Evolutionary conservation across 1,284 basidiomycete species (phyloP).

Genomic region (Entoloma clypeatum): DNA sequence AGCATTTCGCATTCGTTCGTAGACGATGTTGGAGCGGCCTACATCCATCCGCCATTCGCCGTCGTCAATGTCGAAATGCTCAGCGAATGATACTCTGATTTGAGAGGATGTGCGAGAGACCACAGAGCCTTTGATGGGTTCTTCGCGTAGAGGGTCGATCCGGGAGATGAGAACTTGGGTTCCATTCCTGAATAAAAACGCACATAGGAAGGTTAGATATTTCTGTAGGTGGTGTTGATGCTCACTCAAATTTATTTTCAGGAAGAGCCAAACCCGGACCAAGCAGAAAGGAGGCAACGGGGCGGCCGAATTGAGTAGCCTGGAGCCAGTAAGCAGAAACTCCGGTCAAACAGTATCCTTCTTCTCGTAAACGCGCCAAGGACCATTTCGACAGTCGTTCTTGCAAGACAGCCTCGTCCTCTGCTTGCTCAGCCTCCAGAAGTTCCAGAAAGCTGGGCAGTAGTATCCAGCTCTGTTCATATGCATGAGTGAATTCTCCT

Average conservation of each 20-base stretch:
- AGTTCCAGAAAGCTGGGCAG: slow-evolving; percentile 57
- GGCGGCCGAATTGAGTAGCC: slow-evolving; percentile 55
- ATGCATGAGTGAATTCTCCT: slow-evolving; percentile 17
- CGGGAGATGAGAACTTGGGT: slow-evolving; percentile 63
- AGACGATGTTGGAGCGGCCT: slow-evolving; percentile 63
- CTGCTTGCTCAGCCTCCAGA: slow-evolving; percentile 59
- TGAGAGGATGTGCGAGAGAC: slow-evolving; percentile 44
- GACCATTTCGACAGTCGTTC: slow-evolving; percentile 67
- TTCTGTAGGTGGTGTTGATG: slow-evolving; percentile 5
- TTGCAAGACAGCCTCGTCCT: slow-evolving; percentile 54
- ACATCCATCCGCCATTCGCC: slow-evolving; percentile 73
- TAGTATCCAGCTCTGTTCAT: neutral
- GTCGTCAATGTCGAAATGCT: slow-evolving; percentile 45
- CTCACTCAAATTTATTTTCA: slow-evolving; percentile 62
- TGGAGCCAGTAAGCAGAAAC: slow-evolving; percentile 64
- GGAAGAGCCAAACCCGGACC: slow-evolving; percentile 57
- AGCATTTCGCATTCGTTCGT: slow-evolving; percentile 68
- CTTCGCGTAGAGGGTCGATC: slow-evolving; percentile 53
- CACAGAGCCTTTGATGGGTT: slow-evolving; percentile 54
- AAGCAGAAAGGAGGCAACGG: slow-evolving; percentile 56
- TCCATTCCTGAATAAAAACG: slow-evolving; percentile 46
- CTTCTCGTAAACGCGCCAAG: slow-evolving; percentile 50
- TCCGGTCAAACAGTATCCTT: slow-evolving; percentile 68
- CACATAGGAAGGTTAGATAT: slow-evolving; percentile 2
- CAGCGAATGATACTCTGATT: slow-evolving; percentile 56